These are phyloP conservation scores for Populus trichocarpa DNA, from an alignment of 441 rosid genomes.

Conservation along the genomic window DNA sequence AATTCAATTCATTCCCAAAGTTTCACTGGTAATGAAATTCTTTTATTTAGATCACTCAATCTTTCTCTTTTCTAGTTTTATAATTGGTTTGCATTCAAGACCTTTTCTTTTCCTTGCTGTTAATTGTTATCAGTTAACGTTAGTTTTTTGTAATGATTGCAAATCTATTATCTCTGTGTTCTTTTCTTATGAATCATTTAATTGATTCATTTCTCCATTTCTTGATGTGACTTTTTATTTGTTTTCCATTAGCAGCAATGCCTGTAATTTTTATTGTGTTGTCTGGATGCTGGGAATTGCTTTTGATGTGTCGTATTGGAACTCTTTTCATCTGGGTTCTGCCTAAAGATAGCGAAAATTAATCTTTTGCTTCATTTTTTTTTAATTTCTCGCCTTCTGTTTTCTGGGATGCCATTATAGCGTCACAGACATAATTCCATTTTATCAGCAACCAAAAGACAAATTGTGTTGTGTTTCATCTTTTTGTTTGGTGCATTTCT, in stretches of 20 bases:
- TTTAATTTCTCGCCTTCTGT: neutral
- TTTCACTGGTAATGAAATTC: neutral
- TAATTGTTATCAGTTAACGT: neutral
- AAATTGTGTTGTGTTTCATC: neutral
- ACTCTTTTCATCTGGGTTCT: neutral
- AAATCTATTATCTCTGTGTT: neutral
- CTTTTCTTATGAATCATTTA: neutral
- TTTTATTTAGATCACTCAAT: neutral
- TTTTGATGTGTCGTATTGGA: neutral
- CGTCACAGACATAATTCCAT: neutral
- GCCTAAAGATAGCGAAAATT: neutral
- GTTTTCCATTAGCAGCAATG: neutral
- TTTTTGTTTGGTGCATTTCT: neutral
- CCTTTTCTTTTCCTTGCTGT: too few relatives aligned
- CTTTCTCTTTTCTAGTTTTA: neutral
- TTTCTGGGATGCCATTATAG: neutral
- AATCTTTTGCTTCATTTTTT: neutral
- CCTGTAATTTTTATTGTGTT: neutral
- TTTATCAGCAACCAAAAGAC: neutral
- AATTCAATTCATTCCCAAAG: neutral
- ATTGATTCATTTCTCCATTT: neutral
- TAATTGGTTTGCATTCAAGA: neutral
- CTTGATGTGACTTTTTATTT: neutral
- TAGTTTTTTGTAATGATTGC: neutral
- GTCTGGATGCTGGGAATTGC: neutral